Base-by-base conservation (phyloP, 2,329 filamentous ascomycete species). In the Talaromyces marneffei region DNA sequence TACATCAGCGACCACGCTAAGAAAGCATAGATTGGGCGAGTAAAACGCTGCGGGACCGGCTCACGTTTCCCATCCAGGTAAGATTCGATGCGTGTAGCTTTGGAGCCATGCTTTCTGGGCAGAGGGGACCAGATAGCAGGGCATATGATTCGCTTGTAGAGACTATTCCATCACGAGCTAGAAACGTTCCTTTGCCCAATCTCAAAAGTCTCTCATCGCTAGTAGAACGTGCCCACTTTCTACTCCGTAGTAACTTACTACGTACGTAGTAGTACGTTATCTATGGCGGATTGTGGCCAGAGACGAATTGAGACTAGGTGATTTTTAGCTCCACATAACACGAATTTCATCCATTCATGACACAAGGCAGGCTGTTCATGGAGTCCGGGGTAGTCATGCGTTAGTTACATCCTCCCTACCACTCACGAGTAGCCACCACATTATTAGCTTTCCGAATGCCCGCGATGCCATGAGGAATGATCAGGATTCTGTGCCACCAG, bases 381-480 rank as follows among this genome's bases (percentile, higher is more conserved):
- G 29, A 55, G 52, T 55, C 52, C 52, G 52, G 52, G 52, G 52
- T 37, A 55, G 31, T 40, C 52, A 40, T 40, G 14, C 33, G 23
- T 40, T 37, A 29, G 14, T 33, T 6, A 55, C 33, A 14, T 12
- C 16, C 44, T 29, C 16, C 44, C 23, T 48, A 29, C 44, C 25
- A 48, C 44, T 48, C n/a, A 29, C 23, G 23, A 46, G 18, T 18
- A 2, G 40, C 12, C 12, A 25, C 20, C 23, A 37, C 16, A 16
- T 37, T 37, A 14, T 20, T 55, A 55, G 52, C 33, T 55, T 55
- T 40, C 52, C 52, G 52, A 55, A 27, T 20, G 27, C 18, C 20
- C 52, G 52, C 52, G 29, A 20, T n/a, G n/a, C n/a, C n/a, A n/a
- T 39, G 25, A 29, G 27, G n/a, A n/a, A 48, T 8, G 14, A 27